A percentile compares a stretch with the other conserved stretches of the same genome.
Evolutionary conservation across 768 basidiomycete species (phyloP).

Genomic region (Russula dissimulans): DNA sequence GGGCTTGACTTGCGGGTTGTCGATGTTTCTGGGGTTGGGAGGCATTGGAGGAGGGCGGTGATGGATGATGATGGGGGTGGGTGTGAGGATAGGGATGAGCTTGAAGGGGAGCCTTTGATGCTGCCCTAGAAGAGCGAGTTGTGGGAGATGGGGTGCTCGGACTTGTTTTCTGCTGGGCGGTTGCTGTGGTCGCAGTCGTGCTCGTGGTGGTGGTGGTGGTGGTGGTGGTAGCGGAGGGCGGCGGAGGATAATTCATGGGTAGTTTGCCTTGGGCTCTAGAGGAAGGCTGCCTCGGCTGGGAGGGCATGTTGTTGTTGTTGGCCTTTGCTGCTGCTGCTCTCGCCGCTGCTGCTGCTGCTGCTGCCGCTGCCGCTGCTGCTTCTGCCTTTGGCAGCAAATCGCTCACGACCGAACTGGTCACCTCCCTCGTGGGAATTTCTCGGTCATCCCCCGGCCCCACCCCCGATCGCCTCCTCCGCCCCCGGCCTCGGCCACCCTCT

Average conservation of each 20-base stretch:
- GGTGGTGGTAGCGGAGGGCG: conserved; percentile 27
- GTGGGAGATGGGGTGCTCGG: conserved; percentile 24
- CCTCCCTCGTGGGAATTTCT: conserved; percentile 13
- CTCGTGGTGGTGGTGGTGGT: conserved; percentile 26
- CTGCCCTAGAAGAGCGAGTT: conserved; percentile 29
- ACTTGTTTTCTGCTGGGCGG: conserved; percentile 13
- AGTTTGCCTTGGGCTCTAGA: conserved; percentile 86
- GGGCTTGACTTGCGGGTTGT: conserved; percentile 25
- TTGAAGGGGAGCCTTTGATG: conserved; percentile 48
- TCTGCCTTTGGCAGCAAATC: conserved; percentile 18
- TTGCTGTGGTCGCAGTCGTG: neutral
- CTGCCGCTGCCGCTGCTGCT: conserved; percentile 15
- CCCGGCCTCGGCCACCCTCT: neutral
- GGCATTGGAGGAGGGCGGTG: conserved; percentile 36
- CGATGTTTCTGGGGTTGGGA: conserved; percentile 32
- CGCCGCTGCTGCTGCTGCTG: neutral
- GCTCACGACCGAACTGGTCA: conserved; percentile 10
- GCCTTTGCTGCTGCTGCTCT: neutral
- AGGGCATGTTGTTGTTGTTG: conserved; percentile 18
- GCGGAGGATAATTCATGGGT: conserved; percentile 65
- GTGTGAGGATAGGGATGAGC: conserved; percentile 42
- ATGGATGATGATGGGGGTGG: conserved; percentile 49
- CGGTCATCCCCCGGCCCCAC: neutral
- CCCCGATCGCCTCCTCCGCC: neutral
- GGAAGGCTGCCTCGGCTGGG: conserved; percentile 29